These are phyloP conservation scores for Starmerella vaccinii DNA, from an alignment of 805 yeast genomes.

Conservation along the genomic window DNA sequence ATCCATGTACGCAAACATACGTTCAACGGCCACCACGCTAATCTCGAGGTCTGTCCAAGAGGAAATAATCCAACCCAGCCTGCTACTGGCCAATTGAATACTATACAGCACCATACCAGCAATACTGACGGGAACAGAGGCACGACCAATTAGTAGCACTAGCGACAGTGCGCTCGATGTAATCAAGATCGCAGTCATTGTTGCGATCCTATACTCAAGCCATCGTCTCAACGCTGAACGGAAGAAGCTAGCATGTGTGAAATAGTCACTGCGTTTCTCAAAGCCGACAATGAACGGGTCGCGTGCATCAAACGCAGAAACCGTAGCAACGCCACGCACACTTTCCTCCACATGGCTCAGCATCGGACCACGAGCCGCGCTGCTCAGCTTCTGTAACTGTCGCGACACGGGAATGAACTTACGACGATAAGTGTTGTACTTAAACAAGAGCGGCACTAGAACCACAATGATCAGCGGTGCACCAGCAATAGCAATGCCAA, in stretches of 20 bases:
- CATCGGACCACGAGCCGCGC: conserved; percentile 57
- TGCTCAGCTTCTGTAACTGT: conserved; percentile 58
- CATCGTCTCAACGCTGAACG: conserved; percentile 44
- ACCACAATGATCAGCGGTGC: conserved; percentile 76
- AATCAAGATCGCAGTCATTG: conserved; percentile 71
- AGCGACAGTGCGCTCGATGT: conserved; percentile 68
- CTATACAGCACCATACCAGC: conserved; percentile 84
- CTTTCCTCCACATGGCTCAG: conserved; percentile 70
- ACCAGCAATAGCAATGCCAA: conserved; percentile 55
- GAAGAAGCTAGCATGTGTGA: conserved; percentile 46
- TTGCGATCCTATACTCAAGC: conserved; percentile 85
- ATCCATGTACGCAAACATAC: conserved; percentile 42
- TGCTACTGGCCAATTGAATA: conserved; percentile 71
- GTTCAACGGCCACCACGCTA: conserved; percentile 79
- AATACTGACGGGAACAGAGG: conserved; percentile 72
- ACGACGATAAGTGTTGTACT: conserved; percentile 54
- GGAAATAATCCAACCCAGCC: conserved; percentile 80
- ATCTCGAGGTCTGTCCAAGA: conserved; percentile 90
- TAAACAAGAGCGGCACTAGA: conserved; percentile 48
- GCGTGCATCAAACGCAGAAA: conserved; percentile 53
- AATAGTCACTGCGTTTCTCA: conserved; percentile 28
- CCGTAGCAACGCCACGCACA: conserved; percentile 57
- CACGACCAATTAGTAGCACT: conserved; percentile 42
- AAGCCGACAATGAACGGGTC: conserved; percentile 45
- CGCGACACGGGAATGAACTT: conserved; percentile 54